Conservation (phyloP, 2,329 filamentous ascomycete species). For the Thielaviopsis cerberus region DNA sequence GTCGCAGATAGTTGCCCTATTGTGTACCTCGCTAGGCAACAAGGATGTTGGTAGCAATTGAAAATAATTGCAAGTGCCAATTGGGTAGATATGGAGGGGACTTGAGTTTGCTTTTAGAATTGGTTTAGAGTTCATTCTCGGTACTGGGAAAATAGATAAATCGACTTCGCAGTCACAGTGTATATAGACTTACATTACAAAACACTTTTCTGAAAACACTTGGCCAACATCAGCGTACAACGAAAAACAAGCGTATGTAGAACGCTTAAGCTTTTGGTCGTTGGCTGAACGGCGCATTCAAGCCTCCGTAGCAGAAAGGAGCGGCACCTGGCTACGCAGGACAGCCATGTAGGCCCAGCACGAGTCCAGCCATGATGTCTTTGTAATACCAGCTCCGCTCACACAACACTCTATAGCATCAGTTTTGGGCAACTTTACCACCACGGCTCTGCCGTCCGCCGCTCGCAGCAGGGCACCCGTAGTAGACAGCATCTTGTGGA, state of each 20-base stretch:
- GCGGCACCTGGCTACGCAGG: not conserved
- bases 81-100: not conserved
- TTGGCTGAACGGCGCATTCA: not conserved
- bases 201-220: not conserved
- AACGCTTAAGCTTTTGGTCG: not conserved
- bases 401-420: not conserved
- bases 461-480: not conserved
- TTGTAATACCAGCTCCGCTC: too few species aligned
- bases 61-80: not conserved
- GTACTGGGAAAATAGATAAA: not conserved
- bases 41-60: not conserved
- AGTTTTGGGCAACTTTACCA: not conserved
- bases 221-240: not conserved
- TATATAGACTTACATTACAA: not conserved
- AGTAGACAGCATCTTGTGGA: not conserved
- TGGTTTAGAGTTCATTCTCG: not conserved
- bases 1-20: too few species aligned
- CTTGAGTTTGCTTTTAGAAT: not conserved
- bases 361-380: not conserved
- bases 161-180: not conserved
- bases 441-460: not conserved
- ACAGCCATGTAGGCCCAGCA: not conserved
- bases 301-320: not conserved
- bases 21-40: not conserved
- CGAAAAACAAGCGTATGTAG: not conserved